Conservation (phyloP, 2,329 filamentous ascomycete genomes). For the Pseudogymnoascus sp. region DNA sequence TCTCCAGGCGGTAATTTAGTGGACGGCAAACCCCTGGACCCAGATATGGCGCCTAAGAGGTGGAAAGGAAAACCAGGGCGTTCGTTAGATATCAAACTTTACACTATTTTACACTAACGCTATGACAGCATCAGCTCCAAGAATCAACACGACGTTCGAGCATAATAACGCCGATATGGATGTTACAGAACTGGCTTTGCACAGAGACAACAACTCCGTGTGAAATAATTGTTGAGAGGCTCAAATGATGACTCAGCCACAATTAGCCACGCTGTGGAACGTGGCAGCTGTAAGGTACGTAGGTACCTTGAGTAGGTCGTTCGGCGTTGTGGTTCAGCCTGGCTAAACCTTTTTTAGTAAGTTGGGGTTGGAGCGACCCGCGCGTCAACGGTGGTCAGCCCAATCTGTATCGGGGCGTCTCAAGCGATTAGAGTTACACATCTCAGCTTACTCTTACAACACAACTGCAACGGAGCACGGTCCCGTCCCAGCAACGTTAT, state of each 20-base stretch:
- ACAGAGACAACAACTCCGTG: neutral
- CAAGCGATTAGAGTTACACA: constrained; percentile 4
- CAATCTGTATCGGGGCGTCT: constrained; percentile 4
- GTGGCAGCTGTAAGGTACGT: constrained; percentile 5
- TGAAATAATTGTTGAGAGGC: neutral
- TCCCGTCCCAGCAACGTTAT: constrained; percentile 2
- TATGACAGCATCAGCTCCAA: neutral
- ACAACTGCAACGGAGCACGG: neutral
- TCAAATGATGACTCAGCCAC: neutral
- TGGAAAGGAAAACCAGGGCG: neutral
- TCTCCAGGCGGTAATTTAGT: neutral
- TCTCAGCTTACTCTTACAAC: constrained; percentile 6
- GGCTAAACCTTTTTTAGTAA: neutral
- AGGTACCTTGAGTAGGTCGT: neutral
- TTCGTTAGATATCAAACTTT: neutral
- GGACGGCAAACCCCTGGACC: constrained; percentile 7
- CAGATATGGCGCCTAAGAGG: neutral
- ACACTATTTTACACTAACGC: neutral
- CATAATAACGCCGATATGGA: neutral
- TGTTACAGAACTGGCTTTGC: neutral
- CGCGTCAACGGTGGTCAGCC: constrained; percentile 2
- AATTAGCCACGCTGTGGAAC: constrained; percentile 1
- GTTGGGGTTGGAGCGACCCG: constrained; percentile 3
- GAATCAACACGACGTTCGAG: neutral
- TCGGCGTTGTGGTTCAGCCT: neutral